These are phyloP conservation scores for Paramecium octaurelia DNA, from an alignment of 73 alveolate genomes.

Conservation along the genomic window DNA sequence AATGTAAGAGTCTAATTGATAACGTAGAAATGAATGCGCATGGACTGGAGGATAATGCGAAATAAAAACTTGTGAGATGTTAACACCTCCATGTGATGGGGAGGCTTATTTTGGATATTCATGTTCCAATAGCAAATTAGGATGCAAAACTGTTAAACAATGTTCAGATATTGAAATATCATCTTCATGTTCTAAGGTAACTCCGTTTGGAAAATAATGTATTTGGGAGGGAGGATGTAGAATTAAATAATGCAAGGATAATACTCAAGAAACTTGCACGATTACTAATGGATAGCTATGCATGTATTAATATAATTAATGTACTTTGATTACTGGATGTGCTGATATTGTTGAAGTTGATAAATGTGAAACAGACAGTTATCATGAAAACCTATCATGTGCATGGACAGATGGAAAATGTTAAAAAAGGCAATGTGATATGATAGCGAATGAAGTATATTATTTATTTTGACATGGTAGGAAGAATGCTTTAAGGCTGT, in stretches of 20 bases:
- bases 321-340: not conserved
- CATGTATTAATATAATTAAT: not conserved
- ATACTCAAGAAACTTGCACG: not conserved
- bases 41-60: not conserved
- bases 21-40: not conserved
- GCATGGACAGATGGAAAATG: not conserved
- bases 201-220: not conserved
- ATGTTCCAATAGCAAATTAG: not conserved
- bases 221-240: not conserved
- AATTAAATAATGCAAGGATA: not conserved
- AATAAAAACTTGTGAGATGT: not conserved
- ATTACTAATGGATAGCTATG: not conserved
- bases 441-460: not conserved
- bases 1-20: not conserved
- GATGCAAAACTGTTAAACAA: not conserved
- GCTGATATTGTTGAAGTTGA: not conserved
- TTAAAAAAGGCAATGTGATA: not conserved
- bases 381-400: not conserved
- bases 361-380: not conserved
- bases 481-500: not conserved
- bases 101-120: not conserved
- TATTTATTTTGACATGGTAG: not conserved
- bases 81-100: not conserved
- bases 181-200: not conserved
- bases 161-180: not conserved